Evolutionary conservation across 2,329 filamentous ascomycete species (phyloP).

Genomic region (Teratosphaeria zuluensis): DNA sequence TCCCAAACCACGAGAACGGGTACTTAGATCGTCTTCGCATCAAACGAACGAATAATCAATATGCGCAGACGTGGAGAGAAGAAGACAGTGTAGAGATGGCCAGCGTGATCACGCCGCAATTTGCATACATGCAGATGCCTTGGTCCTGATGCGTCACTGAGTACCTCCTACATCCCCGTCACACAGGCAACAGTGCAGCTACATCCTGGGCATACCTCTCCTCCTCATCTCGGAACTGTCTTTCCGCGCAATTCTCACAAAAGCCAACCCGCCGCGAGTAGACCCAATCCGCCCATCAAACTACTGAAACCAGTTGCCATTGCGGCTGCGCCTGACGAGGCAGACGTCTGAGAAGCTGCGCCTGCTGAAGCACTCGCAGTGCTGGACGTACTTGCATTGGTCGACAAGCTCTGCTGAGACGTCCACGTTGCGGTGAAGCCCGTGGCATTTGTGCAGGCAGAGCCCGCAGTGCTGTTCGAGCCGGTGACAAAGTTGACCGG

Average conservation of each 20-base stretch:
- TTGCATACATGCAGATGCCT: no score
- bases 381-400: neutral
- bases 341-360: constrained; percentile 1
- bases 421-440: constrained; percentile 19
- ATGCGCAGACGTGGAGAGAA: no score
- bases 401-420: neutral
- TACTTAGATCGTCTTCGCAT: no score
- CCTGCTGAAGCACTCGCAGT: neutral
- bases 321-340: constrained; percentile 3
- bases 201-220: neutral
- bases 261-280: constrained; percentile 4
- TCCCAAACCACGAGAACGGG: no score
- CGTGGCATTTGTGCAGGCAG: constrained; percentile 17
- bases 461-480: constrained; percentile 19
- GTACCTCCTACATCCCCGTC: no score
- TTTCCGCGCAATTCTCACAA: neutral
- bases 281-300: constrained; percentile 1
- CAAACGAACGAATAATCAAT: no score
- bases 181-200: neutral
- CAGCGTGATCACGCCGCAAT: neutral
- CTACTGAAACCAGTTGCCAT: constrained; percentile 4
- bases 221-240: neutral
- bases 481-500: constrained; percentile 22
- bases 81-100: neutral
- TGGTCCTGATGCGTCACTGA: no score